These are phyloP conservation scores for Colletotrichum australisinense DNA, from an alignment of 2,329 filamentous ascomycete genomes.

Conservation along the genomic window DNA sequence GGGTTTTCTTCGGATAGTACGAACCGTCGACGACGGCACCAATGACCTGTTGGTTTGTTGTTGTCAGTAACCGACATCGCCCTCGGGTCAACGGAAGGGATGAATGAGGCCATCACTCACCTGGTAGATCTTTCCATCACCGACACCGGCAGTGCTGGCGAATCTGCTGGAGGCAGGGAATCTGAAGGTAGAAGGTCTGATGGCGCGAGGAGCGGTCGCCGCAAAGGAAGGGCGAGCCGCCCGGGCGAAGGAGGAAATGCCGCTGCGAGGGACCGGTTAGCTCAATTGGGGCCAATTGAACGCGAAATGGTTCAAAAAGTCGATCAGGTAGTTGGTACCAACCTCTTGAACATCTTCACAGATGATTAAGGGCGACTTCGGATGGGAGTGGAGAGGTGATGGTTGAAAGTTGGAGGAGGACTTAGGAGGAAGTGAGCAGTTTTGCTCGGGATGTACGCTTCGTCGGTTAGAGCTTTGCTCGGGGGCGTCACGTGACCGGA, in stretches of 20 bases:
- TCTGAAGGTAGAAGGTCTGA: constrained; percentile 67
- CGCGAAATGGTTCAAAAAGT: constrained; percentile 41
- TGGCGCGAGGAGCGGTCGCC: constrained; percentile 67
- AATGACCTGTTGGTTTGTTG: constrained; percentile 86
- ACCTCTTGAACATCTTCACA: constrained; percentile 88
- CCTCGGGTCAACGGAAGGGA: constrained; percentile 20
- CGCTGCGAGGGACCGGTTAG: constrained; percentile 63
- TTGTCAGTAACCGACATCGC: constrained; percentile 44
- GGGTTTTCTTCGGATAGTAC: constrained; percentile 50
- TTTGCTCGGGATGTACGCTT: constrained; percentile 58
- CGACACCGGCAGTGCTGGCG: constrained; percentile 68
- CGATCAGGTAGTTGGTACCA: constrained; percentile 54
- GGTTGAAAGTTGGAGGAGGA: constrained; percentile 60
- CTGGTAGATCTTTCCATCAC: constrained; percentile 78
- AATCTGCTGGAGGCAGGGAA: constrained; percentile 67
- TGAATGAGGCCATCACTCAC: constrained; percentile 51
- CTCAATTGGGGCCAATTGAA: constrained; percentile 65
- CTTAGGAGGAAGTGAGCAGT: constrained; percentile 61
- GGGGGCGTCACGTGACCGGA: constrained; percentile 49
- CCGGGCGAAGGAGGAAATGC: constrained; percentile 74
- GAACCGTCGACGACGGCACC: constrained; percentile 98
- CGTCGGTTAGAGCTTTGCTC: constrained; percentile 57
- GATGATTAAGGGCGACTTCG: constrained; percentile 74
- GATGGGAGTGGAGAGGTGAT: constrained; percentile 69
- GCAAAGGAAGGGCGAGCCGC: constrained; percentile 71